Conservation (phyloP, 306 rosid genomes). For the Citrullus colocynthis region DNA sequence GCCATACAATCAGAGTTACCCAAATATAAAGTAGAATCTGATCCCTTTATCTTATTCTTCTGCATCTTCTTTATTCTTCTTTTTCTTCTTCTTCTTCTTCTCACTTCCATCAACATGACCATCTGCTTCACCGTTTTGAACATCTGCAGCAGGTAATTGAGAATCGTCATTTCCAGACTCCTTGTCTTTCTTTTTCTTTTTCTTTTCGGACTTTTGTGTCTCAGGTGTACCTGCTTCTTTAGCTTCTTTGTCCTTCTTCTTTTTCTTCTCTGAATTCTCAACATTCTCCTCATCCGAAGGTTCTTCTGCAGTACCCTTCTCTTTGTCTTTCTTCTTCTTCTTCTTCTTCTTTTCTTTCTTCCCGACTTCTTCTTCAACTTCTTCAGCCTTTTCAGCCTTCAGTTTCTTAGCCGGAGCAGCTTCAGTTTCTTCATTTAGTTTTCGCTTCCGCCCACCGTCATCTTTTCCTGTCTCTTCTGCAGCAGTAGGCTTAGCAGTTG, state of each 20-base stretch:
- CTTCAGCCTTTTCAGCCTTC: slow-evolving; percentile 19
- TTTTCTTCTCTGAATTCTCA: slow-evolving; percentile 59
- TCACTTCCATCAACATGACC: slow-evolving; percentile 29
- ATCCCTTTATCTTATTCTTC: slow-evolving; percentile 23
- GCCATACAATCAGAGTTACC: neutral
- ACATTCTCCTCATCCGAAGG: slow-evolving; percentile 25
- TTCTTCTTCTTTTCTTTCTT: slow-evolving; percentile 41
- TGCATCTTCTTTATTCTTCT: slow-evolving; percentile 33
- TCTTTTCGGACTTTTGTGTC: slow-evolving; percentile 47
- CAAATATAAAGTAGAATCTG: neutral
- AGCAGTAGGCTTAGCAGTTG: slow-evolving; percentile 16
- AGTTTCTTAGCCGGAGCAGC: slow-evolving; percentile 39
- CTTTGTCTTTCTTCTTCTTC: slow-evolving; percentile 44
- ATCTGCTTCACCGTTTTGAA: slow-evolving; percentile 10
- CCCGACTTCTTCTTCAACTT: slow-evolving; percentile 17
- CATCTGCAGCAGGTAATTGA: neutral
- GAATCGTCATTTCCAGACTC: slow-evolving; percentile 16
- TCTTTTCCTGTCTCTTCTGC: slow-evolving; percentile 25
- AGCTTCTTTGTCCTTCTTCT: slow-evolving; percentile 44
- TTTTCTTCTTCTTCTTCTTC: slow-evolving; percentile 28
- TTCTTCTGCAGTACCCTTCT: slow-evolving; percentile 19
- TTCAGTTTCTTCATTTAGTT: slow-evolving; percentile 29
- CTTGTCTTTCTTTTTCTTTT: slow-evolving; percentile 58
- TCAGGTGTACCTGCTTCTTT: slow-evolving; percentile 32
- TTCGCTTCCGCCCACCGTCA: slow-evolving; percentile 34